Conservation (phyloP, 2,329 filamentous ascomycete genomes). For the Fusarium burgessii region DNA sequence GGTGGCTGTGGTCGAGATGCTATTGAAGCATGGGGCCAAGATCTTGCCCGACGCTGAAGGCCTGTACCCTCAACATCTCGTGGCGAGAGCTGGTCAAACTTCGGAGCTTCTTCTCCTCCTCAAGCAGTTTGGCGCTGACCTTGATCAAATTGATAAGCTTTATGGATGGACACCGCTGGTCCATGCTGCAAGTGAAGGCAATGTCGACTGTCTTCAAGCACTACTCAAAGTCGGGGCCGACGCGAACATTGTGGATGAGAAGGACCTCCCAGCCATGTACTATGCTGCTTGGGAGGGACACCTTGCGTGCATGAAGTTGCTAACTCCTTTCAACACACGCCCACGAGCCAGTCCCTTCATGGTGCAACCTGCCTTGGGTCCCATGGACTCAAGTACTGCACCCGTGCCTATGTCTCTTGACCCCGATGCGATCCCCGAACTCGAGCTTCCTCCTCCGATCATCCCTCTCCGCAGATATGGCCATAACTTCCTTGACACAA, state of each 20-base stretch:
- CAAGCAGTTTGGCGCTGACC: slow-evolving; percentile 86
- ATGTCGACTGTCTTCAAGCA: slow-evolving; percentile 86
- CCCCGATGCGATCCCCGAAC: slow-evolving; percentile 87
- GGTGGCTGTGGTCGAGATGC: slow-evolving; percentile 82
- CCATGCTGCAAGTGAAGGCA: slow-evolving; percentile 95
- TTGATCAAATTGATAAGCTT: slow-evolving; percentile 93
- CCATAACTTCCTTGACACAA: slow-evolving; percentile 98
- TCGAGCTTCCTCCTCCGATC: slow-evolving; percentile 94
- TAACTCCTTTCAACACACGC: slow-evolving; percentile 70
- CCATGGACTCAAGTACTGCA: slow-evolving; percentile 61
- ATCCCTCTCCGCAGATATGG: slow-evolving; percentile 95
- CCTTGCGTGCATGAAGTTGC: slow-evolving; percentile 90
- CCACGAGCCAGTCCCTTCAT: slow-evolving; percentile 59
- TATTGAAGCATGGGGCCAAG: slow-evolving; percentile 82
- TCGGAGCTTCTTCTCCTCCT: slow-evolving; percentile 84
- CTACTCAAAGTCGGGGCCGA: slow-evolving; percentile 84
- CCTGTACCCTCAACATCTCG: slow-evolving; percentile 95
- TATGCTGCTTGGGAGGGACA: slow-evolving; percentile 99
- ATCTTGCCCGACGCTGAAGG: slow-evolving; percentile 97
- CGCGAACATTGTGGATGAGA: slow-evolving; percentile 87
- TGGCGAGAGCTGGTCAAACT: slow-evolving; percentile 87
- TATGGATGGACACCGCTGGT: slow-evolving; percentile 98
- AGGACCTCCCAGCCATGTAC: slow-evolving; percentile 93
- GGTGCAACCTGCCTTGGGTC: slow-evolving; percentile 57
- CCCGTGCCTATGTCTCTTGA: slow-evolving; percentile 77